phyloP scores from a whole-genome alignment of 495 filamentous ascomycete genomes.

The Talaromyces wortmannii region DNA sequence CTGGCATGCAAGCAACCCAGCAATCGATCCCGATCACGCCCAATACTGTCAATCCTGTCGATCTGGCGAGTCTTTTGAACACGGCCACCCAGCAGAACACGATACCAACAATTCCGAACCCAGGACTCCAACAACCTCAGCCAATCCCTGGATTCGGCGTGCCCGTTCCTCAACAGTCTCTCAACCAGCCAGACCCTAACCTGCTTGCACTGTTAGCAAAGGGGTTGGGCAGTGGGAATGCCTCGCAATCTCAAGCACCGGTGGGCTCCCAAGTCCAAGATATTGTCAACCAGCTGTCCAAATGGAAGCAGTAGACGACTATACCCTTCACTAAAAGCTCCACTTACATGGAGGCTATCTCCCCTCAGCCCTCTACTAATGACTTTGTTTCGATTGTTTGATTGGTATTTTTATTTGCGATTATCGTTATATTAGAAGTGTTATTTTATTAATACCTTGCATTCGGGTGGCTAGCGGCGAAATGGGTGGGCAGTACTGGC shows the following conservation, averaged over 20 bases:
- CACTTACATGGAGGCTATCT: no score
- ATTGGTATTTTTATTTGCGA: background rate
- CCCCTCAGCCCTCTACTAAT: background rate
- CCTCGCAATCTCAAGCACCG: slow-evolving; percentile 28
- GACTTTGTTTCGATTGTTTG: background rate
- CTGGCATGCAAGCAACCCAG: slow-evolving; percentile 23
- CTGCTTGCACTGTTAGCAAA: slow-evolving; percentile 40
- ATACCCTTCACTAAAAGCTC: background rate
- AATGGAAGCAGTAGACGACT: slow-evolving; percentile 48
- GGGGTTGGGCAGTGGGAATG: slow-evolving; percentile 28
- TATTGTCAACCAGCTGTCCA: slow-evolving; percentile 54
- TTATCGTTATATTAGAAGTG: background rate
- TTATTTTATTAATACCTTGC: background rate
- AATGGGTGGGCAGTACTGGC: background rate
- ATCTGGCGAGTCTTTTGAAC: slow-evolving; percentile 55
- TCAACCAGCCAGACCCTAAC: slow-evolving; percentile 26
- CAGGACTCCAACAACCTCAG: slow-evolving; percentile 18
- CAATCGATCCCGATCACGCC: slow-evolving; percentile 21
- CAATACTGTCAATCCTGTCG: slow-evolving; percentile 31
- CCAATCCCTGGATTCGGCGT: slow-evolving; percentile 26
- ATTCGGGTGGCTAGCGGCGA: background rate
- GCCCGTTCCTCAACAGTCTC: slow-evolving; percentile 23
- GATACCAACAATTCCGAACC: slow-evolving; percentile 25
- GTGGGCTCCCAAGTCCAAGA: slow-evolving; percentile 47
- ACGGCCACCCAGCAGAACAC: slow-evolving; percentile 31